Conservation (phyloP, 176 grass and related monocot genomes). For the Aegilops bicornis region DNA sequence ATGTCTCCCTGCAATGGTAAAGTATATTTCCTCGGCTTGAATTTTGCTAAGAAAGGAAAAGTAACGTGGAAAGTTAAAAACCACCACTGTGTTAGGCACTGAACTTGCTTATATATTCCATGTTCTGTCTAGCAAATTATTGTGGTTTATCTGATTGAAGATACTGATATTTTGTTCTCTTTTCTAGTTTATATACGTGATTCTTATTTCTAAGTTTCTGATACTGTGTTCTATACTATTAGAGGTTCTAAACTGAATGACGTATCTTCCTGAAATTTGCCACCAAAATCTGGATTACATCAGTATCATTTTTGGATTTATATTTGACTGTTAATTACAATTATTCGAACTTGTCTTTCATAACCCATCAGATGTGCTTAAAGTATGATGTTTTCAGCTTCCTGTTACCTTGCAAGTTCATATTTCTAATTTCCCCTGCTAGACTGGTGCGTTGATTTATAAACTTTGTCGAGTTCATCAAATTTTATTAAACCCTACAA, state of each 20-base stretch:
- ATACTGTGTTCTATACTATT: not conserved
- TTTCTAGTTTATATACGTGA: not conserved
- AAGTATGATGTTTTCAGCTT: slow-evolving; percentile 4
- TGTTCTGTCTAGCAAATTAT: not conserved
- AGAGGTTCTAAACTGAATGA: not conserved
- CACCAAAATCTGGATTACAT: not conserved
- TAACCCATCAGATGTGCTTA: not conserved
- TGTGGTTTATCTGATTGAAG: slow-evolving; percentile 2
- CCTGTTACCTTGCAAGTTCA: slow-evolving; percentile 1
- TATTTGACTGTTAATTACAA: not conserved
- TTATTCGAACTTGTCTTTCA: not conserved
- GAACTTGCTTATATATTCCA: slow-evolving; percentile 3
- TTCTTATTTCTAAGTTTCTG: not conserved
- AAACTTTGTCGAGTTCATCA: not conserved
- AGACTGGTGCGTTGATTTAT: not conserved
- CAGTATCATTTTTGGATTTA: not conserved
- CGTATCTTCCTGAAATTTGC: not conserved
- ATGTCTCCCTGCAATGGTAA: slow-evolving; percentile 98
- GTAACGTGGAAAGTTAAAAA: not conserved
- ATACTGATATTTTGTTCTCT: slow-evolving; percentile 2
- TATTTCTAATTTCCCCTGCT: not conserved
- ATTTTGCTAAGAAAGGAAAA: not conserved
- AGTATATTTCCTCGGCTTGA: slow-evolving; percentile 16
- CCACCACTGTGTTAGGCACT: not conserved
- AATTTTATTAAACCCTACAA: not conserved